Conservation (phyloP, 2,329 filamentous ascomycete genomes). For the Stagonosporopsis chrysanthemi region DNA sequence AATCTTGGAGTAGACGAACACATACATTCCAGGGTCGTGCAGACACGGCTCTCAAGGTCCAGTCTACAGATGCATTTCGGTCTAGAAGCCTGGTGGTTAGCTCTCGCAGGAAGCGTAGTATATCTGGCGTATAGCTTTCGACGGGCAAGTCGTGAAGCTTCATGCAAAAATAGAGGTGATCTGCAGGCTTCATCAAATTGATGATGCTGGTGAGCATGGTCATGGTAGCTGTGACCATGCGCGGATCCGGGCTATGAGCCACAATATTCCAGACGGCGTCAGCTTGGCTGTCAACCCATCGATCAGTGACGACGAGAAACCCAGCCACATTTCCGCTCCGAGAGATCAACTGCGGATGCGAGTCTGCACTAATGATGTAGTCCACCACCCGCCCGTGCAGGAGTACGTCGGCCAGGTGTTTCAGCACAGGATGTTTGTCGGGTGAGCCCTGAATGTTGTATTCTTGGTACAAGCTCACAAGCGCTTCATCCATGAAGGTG, state of each 20-base stretch:
- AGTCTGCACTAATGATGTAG: constrained; percentile 89
- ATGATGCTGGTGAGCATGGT: constrained; percentile 66
- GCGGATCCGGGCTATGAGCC: constrained; percentile 79
- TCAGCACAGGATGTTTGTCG: constrained; percentile 63
- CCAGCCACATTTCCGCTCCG: constrained; percentile 84
- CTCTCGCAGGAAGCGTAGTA: constrained; percentile 42
- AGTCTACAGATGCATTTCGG: constrained; percentile 18
- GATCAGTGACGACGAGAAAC: constrained; percentile 81
- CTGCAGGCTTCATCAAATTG: constrained; percentile 51
- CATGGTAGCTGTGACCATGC: constrained; percentile 81
- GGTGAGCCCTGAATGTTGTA: constrained; percentile 55
- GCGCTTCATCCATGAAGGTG: constrained; percentile 72
- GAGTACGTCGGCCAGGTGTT: constrained; percentile 74
- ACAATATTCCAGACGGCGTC: constrained; percentile 87
- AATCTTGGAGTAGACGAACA: constrained; percentile 75
- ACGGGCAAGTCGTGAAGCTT: constrained; percentile 65
- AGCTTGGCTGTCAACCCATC: constrained; percentile 74
- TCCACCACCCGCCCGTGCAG: constrained; percentile 75
- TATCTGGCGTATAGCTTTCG: constrained; percentile 40
- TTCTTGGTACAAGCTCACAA: constrained; percentile 67
- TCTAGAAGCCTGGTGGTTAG: constrained; percentile 32
- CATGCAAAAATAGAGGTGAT: constrained; percentile 68
- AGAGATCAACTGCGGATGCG: constrained; percentile 86
- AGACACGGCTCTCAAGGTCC: constrained; percentile 28
- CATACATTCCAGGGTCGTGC: constrained; percentile 62